Evolutionary conservation across 805 yeast species (phyloP).

Genomic region (Suhomyces tanzawaensis): DNA sequence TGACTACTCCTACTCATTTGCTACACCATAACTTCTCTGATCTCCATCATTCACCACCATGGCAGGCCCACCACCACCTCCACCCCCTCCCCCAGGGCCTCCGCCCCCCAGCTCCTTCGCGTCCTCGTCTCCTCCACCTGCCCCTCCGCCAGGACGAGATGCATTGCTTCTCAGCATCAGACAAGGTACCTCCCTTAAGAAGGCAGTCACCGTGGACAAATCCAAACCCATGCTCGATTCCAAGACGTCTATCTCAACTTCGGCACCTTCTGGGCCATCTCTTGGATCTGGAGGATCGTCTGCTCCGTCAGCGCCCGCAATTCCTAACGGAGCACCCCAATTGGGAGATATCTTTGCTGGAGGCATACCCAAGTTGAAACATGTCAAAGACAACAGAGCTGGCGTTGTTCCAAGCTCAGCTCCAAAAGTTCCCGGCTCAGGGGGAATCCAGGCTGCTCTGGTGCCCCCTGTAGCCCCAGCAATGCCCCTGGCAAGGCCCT

Average conservation of each 20-base stretch:
- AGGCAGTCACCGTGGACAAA: conserved; percentile 44
- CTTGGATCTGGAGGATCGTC: conserved; percentile 16
- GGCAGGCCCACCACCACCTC: conserved; percentile 34
- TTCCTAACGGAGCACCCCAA: conserved; percentile 40
- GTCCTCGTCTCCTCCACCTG: conserved; percentile 21
- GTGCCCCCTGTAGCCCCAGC: conserved; percentile 17
- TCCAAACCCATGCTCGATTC: conserved; percentile 58
- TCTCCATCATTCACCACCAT: conserved; percentile 8
- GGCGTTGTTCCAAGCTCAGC: conserved; percentile 37
- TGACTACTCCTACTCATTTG: neutral
- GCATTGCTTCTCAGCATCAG: conserved; percentile 78
- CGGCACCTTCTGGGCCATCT: conserved; percentile 14
- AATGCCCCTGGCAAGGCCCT: conserved; percentile 22
- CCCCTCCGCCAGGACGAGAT: conserved; percentile 32
- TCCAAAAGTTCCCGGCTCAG: conserved; percentile 33
- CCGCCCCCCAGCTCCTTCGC: conserved; percentile 28
- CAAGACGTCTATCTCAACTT: conserved; percentile 38
- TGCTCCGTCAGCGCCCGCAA: conserved; percentile 21
- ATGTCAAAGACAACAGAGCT: conserved; percentile 34
- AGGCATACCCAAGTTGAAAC: conserved; percentile 71
- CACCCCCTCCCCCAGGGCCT: conserved; percentile 27
- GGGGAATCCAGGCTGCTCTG: conserved; percentile 8
- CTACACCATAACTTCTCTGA: neutral
- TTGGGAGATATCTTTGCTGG: conserved; percentile 73
- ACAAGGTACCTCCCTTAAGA: conserved; percentile 46